Base-by-base conservation (phyloP, 108 stramenopile genomes). In the Mediolabrus comicus region DNA sequence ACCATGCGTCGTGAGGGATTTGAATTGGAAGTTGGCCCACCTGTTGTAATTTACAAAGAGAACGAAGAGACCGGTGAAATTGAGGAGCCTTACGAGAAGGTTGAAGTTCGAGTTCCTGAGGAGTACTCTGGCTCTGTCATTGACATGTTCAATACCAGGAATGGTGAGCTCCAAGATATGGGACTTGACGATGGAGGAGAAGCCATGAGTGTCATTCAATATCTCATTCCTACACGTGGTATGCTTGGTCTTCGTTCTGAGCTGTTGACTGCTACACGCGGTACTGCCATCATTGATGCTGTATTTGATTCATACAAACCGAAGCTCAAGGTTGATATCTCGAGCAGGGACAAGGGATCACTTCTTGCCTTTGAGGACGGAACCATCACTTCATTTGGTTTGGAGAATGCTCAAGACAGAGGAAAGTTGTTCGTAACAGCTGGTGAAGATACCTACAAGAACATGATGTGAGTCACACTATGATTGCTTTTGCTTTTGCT, bases 1-100 rank as follows among this genome's bases (percentile, higher is more conserved):
- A 98, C 83, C 43, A 98, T 99, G 98, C 87, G 99, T 32, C 95
- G 99, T 59, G 99, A 99, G 79, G 99, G 99, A 67, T 99, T 98
- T 67, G 99, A 99, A 81, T 74, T 99, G 28, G 92, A 97, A 55
- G 91, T 99, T 51, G 97, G 97, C 8, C 98, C 99, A 7, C 99
- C 99, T 13, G 90, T 84, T 19, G 99, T 99, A 19, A 98, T 99
- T 75, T 83, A 77, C 77, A 94, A 92, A 75, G 67, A 57, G 25
- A 92, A 96, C 62, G 90, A 96, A 67, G 90, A 92, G 62, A 91
- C 91, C 30, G 98, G 98, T 53, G 78, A 95, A 65, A 65, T 69
- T 60, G 88, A 92, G 70, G 99, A 99, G 71, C 99, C 99, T 2
- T 97, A 86, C 53, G 99, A 99, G 78, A 83, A 75, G 31, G 92